Conservation (phyloP, 1,284 basidiomycete species). For the Sporisorium graminicola region DNA sequence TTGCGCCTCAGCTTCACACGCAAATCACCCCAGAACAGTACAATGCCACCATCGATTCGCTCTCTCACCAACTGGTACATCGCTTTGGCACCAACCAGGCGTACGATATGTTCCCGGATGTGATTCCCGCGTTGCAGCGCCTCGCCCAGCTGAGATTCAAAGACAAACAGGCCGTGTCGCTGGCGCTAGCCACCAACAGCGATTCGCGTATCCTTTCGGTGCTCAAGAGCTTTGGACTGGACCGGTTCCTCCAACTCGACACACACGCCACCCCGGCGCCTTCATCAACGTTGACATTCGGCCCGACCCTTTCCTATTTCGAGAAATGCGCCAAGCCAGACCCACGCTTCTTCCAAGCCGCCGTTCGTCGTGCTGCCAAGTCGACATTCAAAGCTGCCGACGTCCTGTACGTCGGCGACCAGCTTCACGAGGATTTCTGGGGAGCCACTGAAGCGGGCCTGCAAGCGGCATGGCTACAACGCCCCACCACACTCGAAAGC, state of each 20-base stretch:
- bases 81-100: constrained; percentile 46
- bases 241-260: constrained; percentile 40
- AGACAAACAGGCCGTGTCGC: neutral
- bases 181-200: constrained; percentile 54
- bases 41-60: neutral
- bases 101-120: constrained; percentile 50
- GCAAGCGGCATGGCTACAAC: constrained; percentile 50
- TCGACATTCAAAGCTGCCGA: constrained; percentile 5
- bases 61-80: constrained; percentile 34
- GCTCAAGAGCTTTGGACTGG: constrained; percentile 39
- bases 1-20: constrained; percentile 22
- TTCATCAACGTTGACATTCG: neutral
- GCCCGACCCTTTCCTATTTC: constrained; percentile 49
- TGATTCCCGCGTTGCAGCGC: constrained; percentile 29
- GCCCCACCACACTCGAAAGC: constrained; percentile 21
- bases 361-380: constrained; percentile 11
- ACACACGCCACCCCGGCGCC: neutral
- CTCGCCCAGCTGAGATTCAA: neutral
- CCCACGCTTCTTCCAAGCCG: constrained; percentile 43
- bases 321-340: constrained; percentile 50
- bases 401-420: constrained; percentile 56
- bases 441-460: constrained; percentile 46
- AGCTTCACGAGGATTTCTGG: constrained; percentile 57
- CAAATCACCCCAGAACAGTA: constrained; percentile 10
- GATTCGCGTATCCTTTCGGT: constrained; percentile 48